These are phyloP conservation scores for Fusarium secorum DNA, from an alignment of 2,329 filamentous ascomycete genomes.

Conservation along the genomic window DNA sequence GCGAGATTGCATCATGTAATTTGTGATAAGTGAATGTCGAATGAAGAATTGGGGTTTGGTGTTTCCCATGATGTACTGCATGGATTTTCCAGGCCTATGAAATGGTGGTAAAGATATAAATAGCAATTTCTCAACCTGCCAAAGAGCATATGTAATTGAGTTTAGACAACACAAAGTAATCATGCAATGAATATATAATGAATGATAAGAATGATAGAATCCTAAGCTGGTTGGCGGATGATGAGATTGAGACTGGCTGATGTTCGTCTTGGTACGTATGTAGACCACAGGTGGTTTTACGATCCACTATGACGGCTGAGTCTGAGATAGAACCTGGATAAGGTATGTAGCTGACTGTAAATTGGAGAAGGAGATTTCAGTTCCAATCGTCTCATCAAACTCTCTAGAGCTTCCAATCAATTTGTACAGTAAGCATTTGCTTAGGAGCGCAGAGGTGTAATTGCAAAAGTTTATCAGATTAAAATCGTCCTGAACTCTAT, in stretches of 20 bases:
- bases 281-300: not conserved
- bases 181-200: no score
- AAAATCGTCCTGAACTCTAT: not conserved
- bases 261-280: not conserved
- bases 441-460: not conserved
- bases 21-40: not conserved
- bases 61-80: not conserved
- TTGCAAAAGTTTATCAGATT: not conserved
- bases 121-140: not conserved
- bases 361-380: not conserved
- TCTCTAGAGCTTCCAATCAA: not conserved
- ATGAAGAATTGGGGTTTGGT: not conserved
- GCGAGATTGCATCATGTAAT: constrained; percentile 1
- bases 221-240: not conserved
- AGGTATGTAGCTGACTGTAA: not conserved
- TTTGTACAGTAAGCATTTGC: not conserved
- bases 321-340: not conserved
- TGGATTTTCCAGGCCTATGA: no score
- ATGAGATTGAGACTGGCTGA: not conserved
- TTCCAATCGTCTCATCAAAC: not conserved
- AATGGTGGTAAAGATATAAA: not conserved
- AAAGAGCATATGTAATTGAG: not conserved
- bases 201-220: not conserved
- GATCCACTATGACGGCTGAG: constrained; percentile 16
- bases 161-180: not conserved